These are phyloP conservation scores for Kodamaea kakaduensis DNA, from an alignment of 805 yeast species.

Conservation along the genomic window DNA sequence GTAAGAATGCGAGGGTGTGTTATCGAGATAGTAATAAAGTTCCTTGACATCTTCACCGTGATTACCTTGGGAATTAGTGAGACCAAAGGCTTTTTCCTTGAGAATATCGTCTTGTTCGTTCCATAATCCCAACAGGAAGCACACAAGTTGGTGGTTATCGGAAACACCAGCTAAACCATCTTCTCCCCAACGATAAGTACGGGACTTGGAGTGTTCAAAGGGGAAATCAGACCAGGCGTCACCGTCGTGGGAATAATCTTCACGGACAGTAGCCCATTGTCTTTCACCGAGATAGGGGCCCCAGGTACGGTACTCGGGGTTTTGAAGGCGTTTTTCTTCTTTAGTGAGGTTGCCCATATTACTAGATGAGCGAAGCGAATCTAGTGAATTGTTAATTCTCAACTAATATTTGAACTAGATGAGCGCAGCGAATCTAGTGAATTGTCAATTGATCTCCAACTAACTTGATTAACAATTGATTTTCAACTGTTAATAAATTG, in stretches of 20 bases:
- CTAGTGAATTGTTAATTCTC: no score
- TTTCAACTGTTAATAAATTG: no score
- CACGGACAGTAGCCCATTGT: constrained; percentile 72
- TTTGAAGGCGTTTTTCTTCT: constrained; percentile 36
- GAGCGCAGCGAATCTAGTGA: no score
- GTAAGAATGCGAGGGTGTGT: constrained; percentile 89
- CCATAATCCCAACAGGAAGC: constrained; percentile 85
- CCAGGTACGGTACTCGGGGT: constrained; percentile 48
- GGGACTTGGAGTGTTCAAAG: constrained; percentile 74
- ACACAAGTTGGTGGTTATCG: constrained; percentile 74
- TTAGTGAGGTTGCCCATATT: no score
- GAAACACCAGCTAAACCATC: constrained; percentile 90
- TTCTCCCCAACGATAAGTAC: constrained; percentile 93
- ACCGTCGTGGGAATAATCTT: constrained; percentile 81
- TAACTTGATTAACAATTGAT: no score
- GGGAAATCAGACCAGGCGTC: constrained; percentile 90
- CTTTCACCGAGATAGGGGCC: constrained; percentile 89
- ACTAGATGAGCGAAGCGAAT: no score
- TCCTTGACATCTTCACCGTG: constrained; percentile 96
- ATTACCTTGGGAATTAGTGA: constrained; percentile 90
- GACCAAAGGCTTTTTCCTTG: constrained; percentile 83
- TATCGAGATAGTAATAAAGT: constrained; percentile 78
- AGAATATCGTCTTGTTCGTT: constrained; percentile 81
- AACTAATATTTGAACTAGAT: no score
- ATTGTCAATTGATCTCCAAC: no score